Evolutionary conservation across 805 yeast genomes (phyloP).

Genomic region (Clavispora phyllophila): DNA sequence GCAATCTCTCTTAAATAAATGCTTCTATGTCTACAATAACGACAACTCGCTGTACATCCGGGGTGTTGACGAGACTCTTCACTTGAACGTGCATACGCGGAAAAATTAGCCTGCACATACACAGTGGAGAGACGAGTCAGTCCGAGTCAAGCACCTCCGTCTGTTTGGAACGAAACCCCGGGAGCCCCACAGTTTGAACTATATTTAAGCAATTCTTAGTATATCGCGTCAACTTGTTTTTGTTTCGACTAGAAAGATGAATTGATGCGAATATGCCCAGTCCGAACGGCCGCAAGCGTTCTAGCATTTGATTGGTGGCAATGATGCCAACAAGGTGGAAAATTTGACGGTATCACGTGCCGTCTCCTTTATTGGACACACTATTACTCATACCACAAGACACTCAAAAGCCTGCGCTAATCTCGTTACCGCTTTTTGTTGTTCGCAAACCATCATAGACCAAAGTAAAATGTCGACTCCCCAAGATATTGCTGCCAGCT

Average conservation of each 20-base stretch:
- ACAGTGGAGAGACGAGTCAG: not conserved
- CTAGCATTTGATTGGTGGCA: not conserved
- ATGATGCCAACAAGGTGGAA: not conserved
- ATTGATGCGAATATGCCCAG: too few species aligned
- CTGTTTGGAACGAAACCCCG: not conserved
- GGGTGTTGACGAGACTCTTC: too few species aligned
- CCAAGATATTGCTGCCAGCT: constrained; percentile 59
- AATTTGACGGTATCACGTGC: not conserved
- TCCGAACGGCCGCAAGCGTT: not conserved
- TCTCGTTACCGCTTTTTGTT: not conserved
- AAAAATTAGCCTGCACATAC: not conserved
- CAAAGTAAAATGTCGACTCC: constrained; percentile 52
- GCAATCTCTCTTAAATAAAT: too few species aligned
- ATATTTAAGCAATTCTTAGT: not conserved
- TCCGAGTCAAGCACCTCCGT: not conserved
- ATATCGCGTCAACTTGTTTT: not conserved
- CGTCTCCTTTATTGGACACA: not conserved
- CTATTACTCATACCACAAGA: not conserved
- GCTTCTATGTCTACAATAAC: too few species aligned
- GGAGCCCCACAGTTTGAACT: not conserved
- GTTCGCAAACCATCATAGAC: not conserved
- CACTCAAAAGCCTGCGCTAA: not conserved
- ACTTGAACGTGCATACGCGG: too few species aligned
- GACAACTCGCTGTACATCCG: too few species aligned
- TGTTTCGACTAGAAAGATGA: not conserved